Base-by-base conservation (phyloP, 441 rosid genomes). In the Pelargonium citronellum region DNA sequence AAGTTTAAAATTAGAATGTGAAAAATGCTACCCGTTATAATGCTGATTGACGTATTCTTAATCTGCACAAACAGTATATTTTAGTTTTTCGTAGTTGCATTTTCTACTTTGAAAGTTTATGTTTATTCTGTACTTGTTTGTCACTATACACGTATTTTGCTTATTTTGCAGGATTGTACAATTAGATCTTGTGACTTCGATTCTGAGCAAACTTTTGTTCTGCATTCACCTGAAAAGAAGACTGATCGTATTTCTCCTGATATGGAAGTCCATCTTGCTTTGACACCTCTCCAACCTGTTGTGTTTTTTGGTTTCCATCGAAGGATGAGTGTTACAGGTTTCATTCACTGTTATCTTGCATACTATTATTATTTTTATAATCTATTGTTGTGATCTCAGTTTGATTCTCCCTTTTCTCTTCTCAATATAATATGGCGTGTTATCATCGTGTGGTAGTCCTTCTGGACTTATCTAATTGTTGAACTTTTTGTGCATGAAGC, bases 301-400 rank as follows among this genome's bases (percentile, higher is more conserved):
- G 99, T 92, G 12, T 95, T 95, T 81, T 95, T 95, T 49, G 97
- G 98, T 78, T 92, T 92, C 80, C 96, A 87, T 46, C 78, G 85
- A 75, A 82, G 97, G 81, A 91, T 95, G 98, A 95, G 97, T 77
- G 99, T 95, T 22, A 91, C 99, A 79, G 97, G 99, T 95, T 74
- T 1, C 2, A 79, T 58, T 8, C 8, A 55, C 10, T 58, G 20
- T 37, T 24, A 24, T 24, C 11, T 27, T 27, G 27, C 2, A 24
- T 24, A 24, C 49, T 30, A 39, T 66, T 53, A 64, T 34, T 12
- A 12, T 0, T 63, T 62, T 24, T 24, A 24, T 24, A 24, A 24
- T 24, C 27, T 24, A 24, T 63, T 13, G 2, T 63, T 63, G 9
- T 10, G 13, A 7, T 16, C 19, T 58, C 27, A 19, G 64, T 19